Percentiles rank a stretch among this genome's conserved stretches.
Evolutionary conservation across 2,329 filamentous ascomycete genomes (phyloP).

Genomic region (Cordyceps tenuipes): DNA sequence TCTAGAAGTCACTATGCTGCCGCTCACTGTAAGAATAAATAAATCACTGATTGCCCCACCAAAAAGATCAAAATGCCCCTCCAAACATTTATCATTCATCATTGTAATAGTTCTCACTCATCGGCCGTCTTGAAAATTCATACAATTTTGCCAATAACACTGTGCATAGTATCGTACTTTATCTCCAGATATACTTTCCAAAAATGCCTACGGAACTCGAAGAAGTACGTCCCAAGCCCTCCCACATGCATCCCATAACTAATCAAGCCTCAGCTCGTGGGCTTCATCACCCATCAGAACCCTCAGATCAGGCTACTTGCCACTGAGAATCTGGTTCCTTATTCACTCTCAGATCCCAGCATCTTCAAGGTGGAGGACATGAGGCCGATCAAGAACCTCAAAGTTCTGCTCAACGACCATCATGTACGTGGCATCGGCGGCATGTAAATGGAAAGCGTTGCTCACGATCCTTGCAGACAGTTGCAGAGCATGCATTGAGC

Average conservation of each 20-base stretch:
- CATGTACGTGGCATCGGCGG: slow-evolving; percentile 43
- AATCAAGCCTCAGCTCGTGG: slow-evolving; percentile 59
- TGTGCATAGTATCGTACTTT: slow-evolving; percentile 9
- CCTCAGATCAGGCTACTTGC: slow-evolving; percentile 83
- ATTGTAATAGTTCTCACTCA: neutral
- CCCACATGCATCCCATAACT: neutral
- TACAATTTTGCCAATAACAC: slow-evolving; percentile 3
- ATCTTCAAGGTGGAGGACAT: slow-evolving; percentile 80
- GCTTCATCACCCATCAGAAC: slow-evolving; percentile 87
- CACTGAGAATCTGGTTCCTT: slow-evolving; percentile 79
- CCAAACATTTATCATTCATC: slow-evolving; percentile 5
- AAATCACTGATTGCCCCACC: slow-evolving; percentile 6
- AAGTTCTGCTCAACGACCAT: slow-evolving; percentile 78
- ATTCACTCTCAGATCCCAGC: slow-evolving; percentile 60
- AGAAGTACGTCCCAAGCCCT: slow-evolving; percentile 44
- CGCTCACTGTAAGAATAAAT: neutral
- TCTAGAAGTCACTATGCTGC: slow-evolving; percentile 9
- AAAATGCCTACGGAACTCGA: slow-evolving; percentile 68
- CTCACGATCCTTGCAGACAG: slow-evolving; percentile 58
- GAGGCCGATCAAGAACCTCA: slow-evolving; percentile 76
- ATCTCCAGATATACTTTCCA: slow-evolving; percentile 16
- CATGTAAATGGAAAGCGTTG: slow-evolving; percentile 2
- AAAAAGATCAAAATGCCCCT: slow-evolving; percentile 10
- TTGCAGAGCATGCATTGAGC: slow-evolving; percentile 85
- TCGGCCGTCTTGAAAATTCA: neutral